These are phyloP conservation scores for Ustilago xerochloae DNA, from an alignment of 1,284 basidiomycete species.

Conservation along the genomic window DNA sequence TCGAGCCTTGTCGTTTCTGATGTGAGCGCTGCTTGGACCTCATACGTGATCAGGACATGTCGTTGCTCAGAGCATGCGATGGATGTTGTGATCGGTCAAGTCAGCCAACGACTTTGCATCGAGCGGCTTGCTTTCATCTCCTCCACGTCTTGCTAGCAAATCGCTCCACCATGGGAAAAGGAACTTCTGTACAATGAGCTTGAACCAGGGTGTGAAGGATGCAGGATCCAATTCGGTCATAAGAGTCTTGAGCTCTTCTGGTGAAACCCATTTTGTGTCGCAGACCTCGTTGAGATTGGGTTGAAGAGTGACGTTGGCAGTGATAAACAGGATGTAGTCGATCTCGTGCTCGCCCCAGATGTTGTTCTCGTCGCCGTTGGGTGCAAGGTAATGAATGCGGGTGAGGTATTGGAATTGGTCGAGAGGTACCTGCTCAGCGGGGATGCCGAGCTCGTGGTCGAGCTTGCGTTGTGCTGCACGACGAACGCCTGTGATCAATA, in stretches of 20 bases:
- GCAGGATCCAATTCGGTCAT: conserved; percentile 80
- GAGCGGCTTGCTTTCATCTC: conserved; percentile 20
- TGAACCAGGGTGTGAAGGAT: conserved; percentile 99
- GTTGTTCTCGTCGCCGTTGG: conserved; percentile 76
- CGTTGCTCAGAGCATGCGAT: conserved; percentile 60
- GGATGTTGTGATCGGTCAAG: conserved; percentile 61
- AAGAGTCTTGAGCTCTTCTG: conserved; percentile 87
- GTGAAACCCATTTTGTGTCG: conserved; percentile 89
- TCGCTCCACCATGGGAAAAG: conserved; percentile 99
- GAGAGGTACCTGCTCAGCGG: conserved; percentile 76
- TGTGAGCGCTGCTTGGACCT: too few relatives aligned
- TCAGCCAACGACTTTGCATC: conserved; percentile 59
- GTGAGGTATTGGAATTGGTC: conserved; percentile 95
- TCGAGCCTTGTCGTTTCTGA: neutral
- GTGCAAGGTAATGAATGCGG: conserved; percentile 96
- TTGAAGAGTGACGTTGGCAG: conserved; percentile 84
- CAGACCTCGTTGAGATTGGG: conserved; percentile 92
- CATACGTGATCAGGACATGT: neutral
- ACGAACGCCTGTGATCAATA: conserved; percentile 73
- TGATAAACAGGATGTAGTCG: conserved; percentile 97
- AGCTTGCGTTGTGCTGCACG: conserved; percentile 93
- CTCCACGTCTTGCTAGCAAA: conserved; percentile 74
- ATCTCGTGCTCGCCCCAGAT: conserved; percentile 99
- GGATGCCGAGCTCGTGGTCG: conserved; percentile 96
- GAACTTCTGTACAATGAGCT: conserved; percentile 94